Base-by-base conservation (phyloP, 2,329 filamentous ascomycete genomes). In the Fusarium chuoi region DNA sequence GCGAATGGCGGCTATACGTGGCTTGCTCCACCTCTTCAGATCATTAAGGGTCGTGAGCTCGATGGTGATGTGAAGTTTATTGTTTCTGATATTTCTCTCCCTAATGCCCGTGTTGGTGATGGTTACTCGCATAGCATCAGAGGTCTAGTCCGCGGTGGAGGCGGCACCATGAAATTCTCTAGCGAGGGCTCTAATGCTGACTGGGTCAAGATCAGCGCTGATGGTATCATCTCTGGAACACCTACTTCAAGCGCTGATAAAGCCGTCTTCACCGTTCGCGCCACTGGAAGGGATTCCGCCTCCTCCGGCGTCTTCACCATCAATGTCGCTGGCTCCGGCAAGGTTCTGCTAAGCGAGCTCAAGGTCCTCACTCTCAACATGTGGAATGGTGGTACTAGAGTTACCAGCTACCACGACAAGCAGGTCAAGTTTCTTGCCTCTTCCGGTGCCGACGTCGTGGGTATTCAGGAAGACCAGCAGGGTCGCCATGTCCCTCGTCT, bases 311-410 rank as follows among this genome's bases (percentile, higher is more conserved):
- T 71, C 18, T 77, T 83, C 45, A 78, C 59, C 7, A 82, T 85
- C 33, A 83, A 80, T 5, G 78, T 85, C 6, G 38, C 42, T 20
- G 39, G 73, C 72, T 14, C 65, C 65, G 76, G 77, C 20, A 45
- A 75, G 6, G 67, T 74, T 10, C 78, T 85, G 6, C 76, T 85
- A 4, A 76, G 80, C 15, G 57, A 81, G 30, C 73, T 85, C 39
- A 78, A 77, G 45, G 79, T 85, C 18, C 73, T 85, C 55, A 78
- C 81, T 8, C 81, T 79, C 63, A 85, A 85, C 75, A 76, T 85
- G 58, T 85, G 84, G 84, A 71, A 78, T 52, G 82, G 82, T 8
- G 83, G 83, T 49, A 78, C 78, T 6, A 68, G 77, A 14, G 80
- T 85, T 38, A 79, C 80, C 35, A 71, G 81, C 68, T 82, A 81